These are phyloP conservation scores for Colletotrichum lupini DNA, from an alignment of 2,329 filamentous ascomycete genomes.

Conservation along the genomic window DNA sequence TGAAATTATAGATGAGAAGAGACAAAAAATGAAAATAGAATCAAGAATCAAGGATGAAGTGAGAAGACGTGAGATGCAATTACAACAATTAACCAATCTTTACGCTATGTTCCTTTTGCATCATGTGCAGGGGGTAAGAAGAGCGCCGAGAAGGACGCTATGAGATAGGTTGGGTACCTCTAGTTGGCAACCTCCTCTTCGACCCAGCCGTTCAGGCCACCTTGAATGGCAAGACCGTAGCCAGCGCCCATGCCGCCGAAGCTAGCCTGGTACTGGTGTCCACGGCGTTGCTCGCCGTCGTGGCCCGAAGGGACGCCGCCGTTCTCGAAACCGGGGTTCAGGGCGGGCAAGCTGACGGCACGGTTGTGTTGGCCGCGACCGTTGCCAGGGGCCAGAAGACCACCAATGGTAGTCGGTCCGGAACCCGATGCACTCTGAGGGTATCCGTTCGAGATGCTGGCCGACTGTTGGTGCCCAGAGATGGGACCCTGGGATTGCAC, in stretches of 20 bases:
- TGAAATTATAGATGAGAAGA: constrained; percentile 36
- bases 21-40: constrained; percentile 34
- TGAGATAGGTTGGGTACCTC: constrained; percentile 28
- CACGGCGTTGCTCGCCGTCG: constrained; percentile 65
- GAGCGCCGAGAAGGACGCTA: not conserved
- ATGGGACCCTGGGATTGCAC: constrained; percentile 70
- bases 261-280: constrained; percentile 74
- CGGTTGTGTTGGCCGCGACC: constrained; percentile 75
- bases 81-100: constrained; percentile 56
- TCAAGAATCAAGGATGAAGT: constrained; percentile 36
- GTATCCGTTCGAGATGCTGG: constrained; percentile 74
- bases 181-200: constrained; percentile 74
- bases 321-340: constrained; percentile 73
- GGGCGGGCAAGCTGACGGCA: constrained; percentile 86
- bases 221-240: constrained; percentile 72
- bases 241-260: constrained; percentile 69
- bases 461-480: constrained; percentile 72
- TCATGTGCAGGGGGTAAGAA: not conserved
- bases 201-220: constrained; percentile 74
- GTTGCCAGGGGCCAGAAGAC: constrained; percentile 79
- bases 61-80: constrained; percentile 45
- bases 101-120: constrained; percentile 38
- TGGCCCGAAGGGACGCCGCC: constrained; percentile 57
- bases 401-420: constrained; percentile 77
- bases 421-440: constrained; percentile 62